Evolutionary conservation across 2,329 filamentous ascomycete genomes (phyloP), one percentile per base, ranked within the genome.

Genomic region (Paracoccidioides brasiliensis): DNA sequence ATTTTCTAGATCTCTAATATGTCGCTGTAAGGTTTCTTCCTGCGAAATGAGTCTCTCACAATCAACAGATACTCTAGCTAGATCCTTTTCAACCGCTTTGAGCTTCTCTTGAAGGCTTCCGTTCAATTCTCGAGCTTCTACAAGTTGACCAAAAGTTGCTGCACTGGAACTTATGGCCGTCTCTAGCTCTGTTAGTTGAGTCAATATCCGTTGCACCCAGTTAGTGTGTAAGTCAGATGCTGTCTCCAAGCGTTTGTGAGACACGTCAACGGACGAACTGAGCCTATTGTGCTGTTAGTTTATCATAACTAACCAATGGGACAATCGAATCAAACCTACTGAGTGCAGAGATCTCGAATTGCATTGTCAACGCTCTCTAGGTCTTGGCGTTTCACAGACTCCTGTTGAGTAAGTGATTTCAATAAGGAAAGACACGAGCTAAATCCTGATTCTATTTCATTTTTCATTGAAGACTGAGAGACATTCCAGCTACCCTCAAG

Each of bases 11-110:
- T 50, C 41, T 6, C 41, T 33, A 35, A 72, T 64, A n/a, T 69
- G 66, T 1, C 63, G 55, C 4, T 57, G 58, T 37, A 74, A 67
- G 9, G 58, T 59, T 4, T 38, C 40, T 48, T 65, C 65, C 40
- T 42, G 37, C 4, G 48, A 42, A 14, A 63, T 60, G 7, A 60
- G 49, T 7, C 30, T 48, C 42, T 55, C 43, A 40, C 51, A 42
- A 6, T 55, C 57, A 2, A 32, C 37, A 10, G 49, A 54, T 15
- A 42, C 38, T n/a, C 46, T 58, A 4, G 56, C 55, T 14, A 69
- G 49, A 3, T 43, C 58, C n/a, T 62, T 57, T 22, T 61, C 56
- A 12, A 64, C 32, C 4, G 7, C 12, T 14, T 60, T 56, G 10
- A 71, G 40, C 10, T 55, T 63, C 22, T 57, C 54, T 8, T 63